Conservation (phyloP, 805 yeast genomes). For the Candida berthetii region DNA sequence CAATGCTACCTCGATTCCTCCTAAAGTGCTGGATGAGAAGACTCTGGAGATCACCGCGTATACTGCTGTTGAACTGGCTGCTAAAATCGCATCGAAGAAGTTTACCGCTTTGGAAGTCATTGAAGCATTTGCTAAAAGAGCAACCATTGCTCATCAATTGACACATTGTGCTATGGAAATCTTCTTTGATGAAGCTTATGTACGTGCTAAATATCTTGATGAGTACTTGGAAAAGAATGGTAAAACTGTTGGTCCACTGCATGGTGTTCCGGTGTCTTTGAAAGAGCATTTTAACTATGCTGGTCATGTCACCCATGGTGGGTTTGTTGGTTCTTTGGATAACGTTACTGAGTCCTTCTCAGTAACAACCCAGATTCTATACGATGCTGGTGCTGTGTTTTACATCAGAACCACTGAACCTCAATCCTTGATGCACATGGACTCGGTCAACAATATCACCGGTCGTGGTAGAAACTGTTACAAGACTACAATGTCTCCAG, state of each 20-base stretch:
- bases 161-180: constrained; percentile 57
- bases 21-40: constrained; percentile 11
- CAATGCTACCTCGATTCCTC: constrained; percentile 16
- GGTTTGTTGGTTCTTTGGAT: constrained; percentile 47
- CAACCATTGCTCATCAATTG: constrained; percentile 58
- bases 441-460: constrained; percentile 51
- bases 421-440: constrained; percentile 64
- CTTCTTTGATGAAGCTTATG: constrained; percentile 56
- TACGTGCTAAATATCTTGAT: constrained; percentile 51
- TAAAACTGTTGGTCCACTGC: constrained; percentile 57
- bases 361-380: constrained; percentile 34
- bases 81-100: constrained; percentile 9
- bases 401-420: constrained; percentile 66
- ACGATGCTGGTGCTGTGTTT: constrained; percentile 39
- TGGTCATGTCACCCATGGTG: constrained; percentile 52
- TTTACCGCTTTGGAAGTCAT: constrained; percentile 14
- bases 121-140: constrained; percentile 31
- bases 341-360: constrained; percentile 42
- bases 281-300: constrained; percentile 57
- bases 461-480: constrained; percentile 56
- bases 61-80: constrained; percentile 14
- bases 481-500: constrained; percentile 53
- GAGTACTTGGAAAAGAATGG: constrained; percentile 41
- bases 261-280: constrained; percentile 63
- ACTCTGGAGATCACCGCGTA: constrained; percentile 15